Percentiles rank a stretch among this genome's conserved stretches.
Conservation (phyloP, 2,329 filamentous ascomycete genomes). For the Phaeophleospora eucalypticola region DNA sequence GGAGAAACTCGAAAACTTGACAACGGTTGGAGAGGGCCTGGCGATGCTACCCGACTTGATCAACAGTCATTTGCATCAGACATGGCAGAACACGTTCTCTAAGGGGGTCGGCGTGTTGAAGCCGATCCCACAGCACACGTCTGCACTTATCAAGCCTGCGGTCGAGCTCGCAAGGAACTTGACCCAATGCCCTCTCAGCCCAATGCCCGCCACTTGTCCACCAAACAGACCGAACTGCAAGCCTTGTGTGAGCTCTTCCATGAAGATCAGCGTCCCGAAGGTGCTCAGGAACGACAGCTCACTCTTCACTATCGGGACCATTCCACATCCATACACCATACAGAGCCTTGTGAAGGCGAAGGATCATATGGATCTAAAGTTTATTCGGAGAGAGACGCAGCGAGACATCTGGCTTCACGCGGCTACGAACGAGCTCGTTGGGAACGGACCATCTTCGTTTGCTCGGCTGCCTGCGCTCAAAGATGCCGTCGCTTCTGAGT, state of each 20-base stretch:
- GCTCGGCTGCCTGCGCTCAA: conserved; percentile 73
- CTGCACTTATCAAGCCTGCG: conserved; percentile 65
- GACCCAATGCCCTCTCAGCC: conserved; percentile 67
- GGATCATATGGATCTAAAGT: conserved; percentile 37
- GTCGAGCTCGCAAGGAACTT: conserved; percentile 71
- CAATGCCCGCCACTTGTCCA: conserved; percentile 73
- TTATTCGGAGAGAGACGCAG: conserved; percentile 54
- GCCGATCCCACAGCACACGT: conserved; percentile 71
- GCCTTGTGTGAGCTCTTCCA: conserved; percentile 63
- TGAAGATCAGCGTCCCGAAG: conserved; percentile 63
- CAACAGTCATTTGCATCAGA: conserved; percentile 77
- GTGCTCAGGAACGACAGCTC: conserved; percentile 67
- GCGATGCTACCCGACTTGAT: conserved; percentile 68
- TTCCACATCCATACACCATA: conserved; percentile 88
- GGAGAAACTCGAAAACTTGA: conserved; percentile 54
- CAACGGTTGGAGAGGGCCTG: conserved; percentile 56
- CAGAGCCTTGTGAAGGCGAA: conserved; percentile 59
- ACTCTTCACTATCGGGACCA: conserved; percentile 76
- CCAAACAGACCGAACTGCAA: conserved; percentile 73
- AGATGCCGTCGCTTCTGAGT: conserved; percentile 69
- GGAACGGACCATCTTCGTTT: conserved; percentile 57
- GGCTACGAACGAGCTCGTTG: conserved; percentile 66
- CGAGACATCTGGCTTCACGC: conserved; percentile 76
- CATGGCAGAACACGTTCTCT: conserved; percentile 76
- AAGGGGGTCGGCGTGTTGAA: conserved; percentile 77